Percentiles rank a stretch among this genome's conserved stretches.
Conservation (phyloP, 2,329 filamentous ascomycete species). For the Monilinia fructigena region DNA sequence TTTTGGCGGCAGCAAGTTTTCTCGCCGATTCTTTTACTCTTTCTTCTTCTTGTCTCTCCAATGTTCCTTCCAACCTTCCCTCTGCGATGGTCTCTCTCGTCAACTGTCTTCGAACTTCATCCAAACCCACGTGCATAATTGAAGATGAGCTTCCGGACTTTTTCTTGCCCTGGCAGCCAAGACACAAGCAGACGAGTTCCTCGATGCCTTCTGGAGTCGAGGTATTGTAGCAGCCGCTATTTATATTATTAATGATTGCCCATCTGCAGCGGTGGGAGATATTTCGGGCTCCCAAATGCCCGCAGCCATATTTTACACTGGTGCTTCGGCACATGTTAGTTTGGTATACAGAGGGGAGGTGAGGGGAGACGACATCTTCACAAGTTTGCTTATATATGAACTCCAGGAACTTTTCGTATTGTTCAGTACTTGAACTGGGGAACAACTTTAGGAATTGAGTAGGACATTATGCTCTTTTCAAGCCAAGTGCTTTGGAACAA, state of each 20-base stretch:
- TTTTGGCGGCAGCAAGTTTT: no score
- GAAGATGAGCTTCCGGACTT: neutral
- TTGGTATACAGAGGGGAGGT: neutral
- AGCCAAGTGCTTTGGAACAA: neutral
- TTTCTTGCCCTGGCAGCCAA: neutral
- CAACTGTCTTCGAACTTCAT: neutral
- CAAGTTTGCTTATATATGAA: neutral
- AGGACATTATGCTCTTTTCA: neutral
- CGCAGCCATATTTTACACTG: neutral
- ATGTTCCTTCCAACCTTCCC: neutral
- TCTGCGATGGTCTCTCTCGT: neutral
- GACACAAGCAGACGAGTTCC: neutral
- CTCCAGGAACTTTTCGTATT: neutral
- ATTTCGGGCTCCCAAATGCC: neutral
- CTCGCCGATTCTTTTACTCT: neutral
- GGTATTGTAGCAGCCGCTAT: neutral
- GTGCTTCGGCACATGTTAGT: conserved; percentile 2
- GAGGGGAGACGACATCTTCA: neutral
- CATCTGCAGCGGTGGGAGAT: neutral
- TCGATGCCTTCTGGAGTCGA: neutral
- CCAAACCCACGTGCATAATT: neutral
- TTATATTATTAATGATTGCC: neutral
- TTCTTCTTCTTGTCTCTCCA: neutral
- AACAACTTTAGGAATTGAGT: neutral
- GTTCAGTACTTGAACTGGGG: neutral